phyloP scores from a whole-genome alignment of 208 protist genomes.

The Zelonia costaricensis region DNA sequence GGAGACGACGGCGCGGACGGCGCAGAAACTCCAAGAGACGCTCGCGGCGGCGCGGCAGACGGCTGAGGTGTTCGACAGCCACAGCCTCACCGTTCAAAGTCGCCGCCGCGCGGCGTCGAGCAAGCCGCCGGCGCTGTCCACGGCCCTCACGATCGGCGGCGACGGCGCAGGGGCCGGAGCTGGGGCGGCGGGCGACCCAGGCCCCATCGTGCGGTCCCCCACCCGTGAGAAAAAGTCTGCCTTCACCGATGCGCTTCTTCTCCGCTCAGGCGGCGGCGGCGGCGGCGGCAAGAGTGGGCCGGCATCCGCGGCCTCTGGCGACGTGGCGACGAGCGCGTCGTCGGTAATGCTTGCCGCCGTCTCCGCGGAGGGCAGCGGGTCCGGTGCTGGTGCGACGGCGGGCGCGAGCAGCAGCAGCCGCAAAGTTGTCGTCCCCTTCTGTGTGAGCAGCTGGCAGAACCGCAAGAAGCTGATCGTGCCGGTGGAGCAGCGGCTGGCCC shows the following conservation, averaged over 20 bases:
- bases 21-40: constrained; percentile 29
- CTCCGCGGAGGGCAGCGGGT: background rate
- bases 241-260: constrained; percentile 25
- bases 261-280: constrained; percentile 3
- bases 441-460: constrained; percentile 79
- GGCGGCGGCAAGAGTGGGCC: background rate
- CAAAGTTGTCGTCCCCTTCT: constrained; percentile 63
- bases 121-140: constrained; percentile 2
- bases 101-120: constrained; percentile 8
- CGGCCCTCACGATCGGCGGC: constrained; percentile 26
- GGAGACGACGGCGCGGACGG: constrained; percentile 40
- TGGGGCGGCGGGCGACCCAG: constrained; percentile 25
- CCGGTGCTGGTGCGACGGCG: background rate
- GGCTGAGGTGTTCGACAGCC: constrained; percentile 40
- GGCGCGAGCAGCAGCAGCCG: constrained; percentile 1
- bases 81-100: constrained; percentile 23
- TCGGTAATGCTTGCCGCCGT: constrained; percentile 7
- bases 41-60: constrained; percentile 20
- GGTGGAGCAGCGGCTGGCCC: constrained; percentile 70
- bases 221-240: constrained; percentile 43
- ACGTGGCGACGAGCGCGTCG: constrained; percentile 3
- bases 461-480: constrained; percentile 81
- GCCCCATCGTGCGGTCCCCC: constrained; percentile 75
- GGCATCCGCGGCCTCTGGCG: background rate
- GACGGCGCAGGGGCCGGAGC: constrained; percentile 1